Evolutionary conservation across 352 stramenopile species (phyloP).

Genomic region (Salisapilia sapeloensis): DNA sequence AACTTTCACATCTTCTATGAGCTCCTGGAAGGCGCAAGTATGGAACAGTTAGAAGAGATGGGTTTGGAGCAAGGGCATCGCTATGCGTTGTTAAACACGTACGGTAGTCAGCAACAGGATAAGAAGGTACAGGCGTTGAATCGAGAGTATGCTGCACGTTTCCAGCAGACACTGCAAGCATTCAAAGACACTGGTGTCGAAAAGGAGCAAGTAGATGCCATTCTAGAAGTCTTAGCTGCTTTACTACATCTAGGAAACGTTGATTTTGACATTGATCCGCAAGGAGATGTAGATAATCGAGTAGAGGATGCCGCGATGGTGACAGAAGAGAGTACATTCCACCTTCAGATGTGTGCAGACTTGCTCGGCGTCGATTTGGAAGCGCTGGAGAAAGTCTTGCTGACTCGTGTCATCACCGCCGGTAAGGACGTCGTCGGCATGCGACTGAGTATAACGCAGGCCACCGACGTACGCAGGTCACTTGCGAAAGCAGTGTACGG

Average conservation of each 20-base stretch:
- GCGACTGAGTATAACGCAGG: conserved; percentile 43
- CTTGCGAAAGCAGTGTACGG: conserved; percentile 94
- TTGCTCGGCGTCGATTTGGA: conserved; percentile 76
- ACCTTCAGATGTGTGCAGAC: conserved; percentile 70
- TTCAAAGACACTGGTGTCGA: conserved; percentile 59
- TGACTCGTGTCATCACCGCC: conserved; percentile 84
- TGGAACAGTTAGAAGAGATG: conserved; percentile 42
- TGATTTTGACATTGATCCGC: conserved; percentile 37
- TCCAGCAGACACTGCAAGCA: conserved; percentile 44
- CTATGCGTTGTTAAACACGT: conserved; percentile 83
- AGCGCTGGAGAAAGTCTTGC: conserved; percentile 79
- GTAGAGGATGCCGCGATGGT: conserved; percentile 31
- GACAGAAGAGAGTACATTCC: conserved; percentile 10
- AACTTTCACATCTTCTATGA: conserved; percentile 96
- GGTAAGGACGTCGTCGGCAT: conserved; percentile 79
- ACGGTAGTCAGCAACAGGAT: conserved; percentile 39
- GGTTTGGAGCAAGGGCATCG: conserved; percentile 37
- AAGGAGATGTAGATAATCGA: conserved; percentile 4
- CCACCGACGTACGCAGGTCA: conserved; percentile 83
- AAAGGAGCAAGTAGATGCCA: conserved; percentile 18
- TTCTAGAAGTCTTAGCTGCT: conserved; percentile 73
- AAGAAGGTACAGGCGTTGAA: conserved; percentile 12
- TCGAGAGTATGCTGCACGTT: conserved; percentile 37
- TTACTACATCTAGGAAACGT: conserved; percentile 94
- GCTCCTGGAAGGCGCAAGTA: conserved; percentile 68